A percentile compares a stretch with the other conserved stretches of the same genome.
Evolutionary conservation across 2,329 filamentous ascomycete genomes (phyloP).

Genomic region (Neoarthrinium moseri): DNA sequence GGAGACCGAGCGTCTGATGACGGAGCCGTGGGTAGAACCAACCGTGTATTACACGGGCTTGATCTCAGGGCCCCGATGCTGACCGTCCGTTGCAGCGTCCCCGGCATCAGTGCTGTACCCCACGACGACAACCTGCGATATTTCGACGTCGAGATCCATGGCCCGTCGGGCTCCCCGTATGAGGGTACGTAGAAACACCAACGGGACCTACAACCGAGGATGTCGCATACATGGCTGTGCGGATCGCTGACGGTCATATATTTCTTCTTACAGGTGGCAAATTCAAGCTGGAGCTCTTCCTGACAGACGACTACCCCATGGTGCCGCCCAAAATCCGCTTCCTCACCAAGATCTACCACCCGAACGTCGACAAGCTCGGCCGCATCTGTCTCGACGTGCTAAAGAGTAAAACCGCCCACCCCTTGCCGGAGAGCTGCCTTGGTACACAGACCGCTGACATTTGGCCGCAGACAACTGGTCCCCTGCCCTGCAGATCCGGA

Average conservation of each 20-base stretch:
- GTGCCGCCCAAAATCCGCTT: slow-evolving; percentile 98
- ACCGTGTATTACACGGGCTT: not conserved
- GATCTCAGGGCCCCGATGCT: not conserved
- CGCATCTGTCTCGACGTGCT: slow-evolving; percentile 96
- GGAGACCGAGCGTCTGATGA: slow-evolving; percentile 95
- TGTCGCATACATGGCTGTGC: too few species aligned
- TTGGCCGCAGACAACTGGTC: slow-evolving; percentile 85
- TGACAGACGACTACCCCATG: slow-evolving; percentile 99
- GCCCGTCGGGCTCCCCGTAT: slow-evolving; percentile 88
- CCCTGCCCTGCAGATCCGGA: slow-evolving; percentile 93
- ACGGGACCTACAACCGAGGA: not conserved
- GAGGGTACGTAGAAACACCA: slow-evolving; percentile 63
- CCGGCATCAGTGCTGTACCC: slow-evolving; percentile 91
- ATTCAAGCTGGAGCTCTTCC: slow-evolving; percentile 95
- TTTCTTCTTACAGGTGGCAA: slow-evolving; percentile 58
- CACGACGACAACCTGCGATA: slow-evolving; percentile 98
- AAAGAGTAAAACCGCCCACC: too few species aligned
- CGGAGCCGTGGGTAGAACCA: slow-evolving; percentile 73
- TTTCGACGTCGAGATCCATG: slow-evolving; percentile 96
- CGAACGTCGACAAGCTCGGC: slow-evolving; percentile 96
- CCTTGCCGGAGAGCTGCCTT: slow-evolving; percentile 24
- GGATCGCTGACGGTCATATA: too few species aligned
- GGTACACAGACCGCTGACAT: slow-evolving; percentile 8
- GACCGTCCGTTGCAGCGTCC: slow-evolving; percentile 61
- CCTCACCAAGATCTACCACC: slow-evolving; percentile 98